A percentile compares a stretch with the other conserved stretches of the same genome.
These are phyloP conservation scores for Chamaecrista fasciculata DNA, from an alignment of 306 rosid species.

Conservation along the genomic window DNA sequence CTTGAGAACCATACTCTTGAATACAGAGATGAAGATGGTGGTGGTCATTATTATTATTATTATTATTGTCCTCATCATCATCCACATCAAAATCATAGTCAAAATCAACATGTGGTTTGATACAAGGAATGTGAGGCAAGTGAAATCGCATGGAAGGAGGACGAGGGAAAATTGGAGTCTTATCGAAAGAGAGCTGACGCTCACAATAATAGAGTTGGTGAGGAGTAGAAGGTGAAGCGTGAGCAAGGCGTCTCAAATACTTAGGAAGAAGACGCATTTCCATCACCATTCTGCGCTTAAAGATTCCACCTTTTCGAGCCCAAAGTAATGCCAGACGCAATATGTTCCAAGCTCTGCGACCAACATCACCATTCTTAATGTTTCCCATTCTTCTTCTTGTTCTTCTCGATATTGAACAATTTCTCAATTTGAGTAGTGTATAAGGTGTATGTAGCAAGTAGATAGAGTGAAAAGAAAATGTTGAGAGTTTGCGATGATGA, in stretches of 20 bases:
- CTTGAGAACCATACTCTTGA: conserved; percentile 18
- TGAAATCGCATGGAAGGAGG: conserved; percentile 60
- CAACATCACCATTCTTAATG: conserved; percentile 35
- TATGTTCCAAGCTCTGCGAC: conserved; percentile 61
- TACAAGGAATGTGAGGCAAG: conserved; percentile 67
- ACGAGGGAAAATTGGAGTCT: conserved; percentile 66
- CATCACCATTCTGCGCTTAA: conserved; percentile 52
- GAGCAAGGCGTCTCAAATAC: conserved; percentile 50
- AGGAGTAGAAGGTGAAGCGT: neutral
- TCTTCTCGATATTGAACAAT: no score
- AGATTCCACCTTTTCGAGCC: conserved; percentile 77
- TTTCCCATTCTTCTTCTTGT: neutral
- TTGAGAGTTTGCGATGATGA: neutral
- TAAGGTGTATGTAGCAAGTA: no score
- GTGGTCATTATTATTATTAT: no score
- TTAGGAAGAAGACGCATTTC: conserved; percentile 65
- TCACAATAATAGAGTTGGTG: conserved; percentile 58
- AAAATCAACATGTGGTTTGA: conserved; percentile 59
- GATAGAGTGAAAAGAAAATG: conserved; percentile 9
- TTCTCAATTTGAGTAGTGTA: no score
- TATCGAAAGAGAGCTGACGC: conserved; percentile 76
- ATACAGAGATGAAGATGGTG: no score
- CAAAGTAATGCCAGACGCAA: conserved; percentile 65
- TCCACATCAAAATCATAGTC: conserved; percentile 43
- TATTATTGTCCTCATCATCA: neutral